Percentiles rank a stretch among this genome's conserved stretches.
phyloP scores from a whole-genome alignment of 2,329 filamentous ascomycete genomes.

The Rhinocladiella similis region DNA sequence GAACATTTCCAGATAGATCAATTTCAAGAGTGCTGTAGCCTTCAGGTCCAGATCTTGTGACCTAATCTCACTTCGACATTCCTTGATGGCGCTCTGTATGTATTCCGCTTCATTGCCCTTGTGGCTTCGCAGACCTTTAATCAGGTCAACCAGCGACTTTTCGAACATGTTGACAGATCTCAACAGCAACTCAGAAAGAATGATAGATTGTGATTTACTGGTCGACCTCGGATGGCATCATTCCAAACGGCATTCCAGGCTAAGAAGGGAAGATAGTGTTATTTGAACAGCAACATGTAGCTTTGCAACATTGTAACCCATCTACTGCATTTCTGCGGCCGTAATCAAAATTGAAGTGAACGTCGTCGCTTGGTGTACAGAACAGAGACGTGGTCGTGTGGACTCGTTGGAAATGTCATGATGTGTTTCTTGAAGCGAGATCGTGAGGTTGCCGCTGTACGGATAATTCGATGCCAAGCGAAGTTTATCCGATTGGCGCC shows the following conservation, averaged over 20 bases:
- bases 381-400: too few relatives aligned
- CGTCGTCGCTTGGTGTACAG: background rate
- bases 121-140: slow-evolving; percentile 90
- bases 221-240: slow-evolving; percentile 5
- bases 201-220: background rate
- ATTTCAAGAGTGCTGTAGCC: slow-evolving; percentile 90
- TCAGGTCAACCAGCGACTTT: slow-evolving; percentile 98
- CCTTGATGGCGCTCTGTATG: slow-evolving; percentile 87
- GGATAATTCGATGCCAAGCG: background rate
- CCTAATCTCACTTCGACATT: slow-evolving; percentile 91
- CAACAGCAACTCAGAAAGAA: slow-evolving; percentile 2
- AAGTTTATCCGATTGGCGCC: background rate
- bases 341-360: too few relatives aligned
- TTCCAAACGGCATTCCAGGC: slow-evolving; percentile 14
- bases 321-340: background rate
- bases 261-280: background rate
- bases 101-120: slow-evolving; percentile 95
- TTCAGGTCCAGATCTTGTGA: slow-evolving; percentile 97
- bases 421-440: background rate
- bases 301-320: background rate
- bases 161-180: slow-evolving; percentile 72
- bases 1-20: slow-evolving; percentile 98
- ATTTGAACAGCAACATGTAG: background rate
- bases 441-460: background rate
- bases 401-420: background rate